Percentiles rank a stretch among this genome's conserved stretches.
Conservation (phyloP, 1,284 basidiomycete species). For the Leccinum angustisporum region DNA sequence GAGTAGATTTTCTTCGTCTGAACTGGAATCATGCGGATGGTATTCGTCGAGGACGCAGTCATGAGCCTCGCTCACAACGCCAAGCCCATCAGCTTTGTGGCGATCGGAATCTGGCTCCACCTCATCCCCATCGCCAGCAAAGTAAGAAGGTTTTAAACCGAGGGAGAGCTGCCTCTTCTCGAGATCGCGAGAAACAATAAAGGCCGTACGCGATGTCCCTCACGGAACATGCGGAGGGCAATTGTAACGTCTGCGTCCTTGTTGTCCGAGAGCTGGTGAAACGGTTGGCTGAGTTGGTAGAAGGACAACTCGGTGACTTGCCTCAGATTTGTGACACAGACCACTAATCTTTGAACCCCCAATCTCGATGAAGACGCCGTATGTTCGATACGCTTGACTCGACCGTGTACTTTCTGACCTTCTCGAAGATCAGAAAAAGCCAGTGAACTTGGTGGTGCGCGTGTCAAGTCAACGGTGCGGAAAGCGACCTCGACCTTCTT, state of each 20-base stretch:
- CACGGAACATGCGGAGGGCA: conserved; percentile 81
- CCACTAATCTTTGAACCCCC: conserved; percentile 83
- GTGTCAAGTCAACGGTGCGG: conserved; percentile 56
- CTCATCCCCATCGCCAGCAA: conserved; percentile 48
- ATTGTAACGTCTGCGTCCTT: conserved; percentile 74
- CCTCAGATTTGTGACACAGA: conserved; percentile 93
- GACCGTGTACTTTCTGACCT: conserved; percentile 76
- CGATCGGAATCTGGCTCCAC: conserved; percentile 20
- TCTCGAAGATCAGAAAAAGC: conserved; percentile 61
- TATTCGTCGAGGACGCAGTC: conserved; percentile 28
- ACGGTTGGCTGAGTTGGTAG: neutral
- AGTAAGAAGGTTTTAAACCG: conserved; percentile 89
- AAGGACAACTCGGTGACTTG: conserved; percentile 32
- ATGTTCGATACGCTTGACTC: conserved; percentile 79
- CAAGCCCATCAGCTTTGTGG: conserved; percentile 29
- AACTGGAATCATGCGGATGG: conserved; percentile 4
- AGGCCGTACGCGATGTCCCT: conserved; percentile 86
- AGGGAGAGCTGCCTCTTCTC: too few species aligned
- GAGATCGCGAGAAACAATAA: conserved; percentile 70
- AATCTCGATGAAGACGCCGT: conserved; percentile 91
- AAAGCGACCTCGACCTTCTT: conserved; percentile 90
- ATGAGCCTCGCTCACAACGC: conserved; percentile 25
- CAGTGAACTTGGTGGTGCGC: conserved; percentile 41
- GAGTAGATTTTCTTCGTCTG: conserved; percentile 28
- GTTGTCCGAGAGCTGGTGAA: conserved; percentile 78